Evolutionary conservation across 257 asterid genomes (phyloP).

Genomic region (Jaltomata sinuosa): DNA sequence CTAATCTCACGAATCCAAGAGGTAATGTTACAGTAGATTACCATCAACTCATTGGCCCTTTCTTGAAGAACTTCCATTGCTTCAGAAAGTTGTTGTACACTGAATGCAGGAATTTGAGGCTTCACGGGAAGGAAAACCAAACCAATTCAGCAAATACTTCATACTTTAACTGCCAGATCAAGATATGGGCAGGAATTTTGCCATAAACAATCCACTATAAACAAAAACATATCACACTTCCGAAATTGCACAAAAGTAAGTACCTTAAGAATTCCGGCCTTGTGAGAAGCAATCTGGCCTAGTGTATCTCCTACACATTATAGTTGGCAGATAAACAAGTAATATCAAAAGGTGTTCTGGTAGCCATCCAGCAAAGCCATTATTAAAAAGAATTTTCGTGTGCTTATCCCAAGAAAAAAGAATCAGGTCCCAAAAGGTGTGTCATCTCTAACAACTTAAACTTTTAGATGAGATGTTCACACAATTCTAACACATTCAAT

Average conservation of each 20-base stretch:
- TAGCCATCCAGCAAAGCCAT: neutral
- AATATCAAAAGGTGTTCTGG: neutral
- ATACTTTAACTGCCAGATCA: constrained; percentile 26
- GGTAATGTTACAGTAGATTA: constrained; percentile 7
- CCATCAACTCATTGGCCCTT: constrained; percentile 53
- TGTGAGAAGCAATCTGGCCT: constrained; percentile 74
- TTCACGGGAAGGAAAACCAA: constrained; percentile 52
- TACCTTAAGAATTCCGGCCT: constrained; percentile 93
- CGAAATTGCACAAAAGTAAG: constrained; percentile 8
- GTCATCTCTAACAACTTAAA: neutral
- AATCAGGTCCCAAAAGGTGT: neutral
- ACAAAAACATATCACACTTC: neutral
- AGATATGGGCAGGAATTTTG: constrained; percentile 11
- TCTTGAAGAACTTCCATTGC: constrained; percentile 73
- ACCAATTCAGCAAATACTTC: constrained; percentile 36
- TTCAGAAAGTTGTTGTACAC: constrained; percentile 69
- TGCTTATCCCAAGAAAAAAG: neutral
- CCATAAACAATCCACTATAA: constrained; percentile 14
- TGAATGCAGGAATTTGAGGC: constrained; percentile 84
- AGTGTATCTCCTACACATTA: constrained; percentile 41
- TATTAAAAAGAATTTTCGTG: neutral
- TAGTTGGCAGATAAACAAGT: constrained; percentile 2
- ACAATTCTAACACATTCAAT: neutral
- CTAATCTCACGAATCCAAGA: neutral
- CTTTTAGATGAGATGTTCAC: neutral